These are phyloP conservation scores for Lycium barbarum DNA, from an alignment of 257 asterid species.

Conservation along the genomic window DNA sequence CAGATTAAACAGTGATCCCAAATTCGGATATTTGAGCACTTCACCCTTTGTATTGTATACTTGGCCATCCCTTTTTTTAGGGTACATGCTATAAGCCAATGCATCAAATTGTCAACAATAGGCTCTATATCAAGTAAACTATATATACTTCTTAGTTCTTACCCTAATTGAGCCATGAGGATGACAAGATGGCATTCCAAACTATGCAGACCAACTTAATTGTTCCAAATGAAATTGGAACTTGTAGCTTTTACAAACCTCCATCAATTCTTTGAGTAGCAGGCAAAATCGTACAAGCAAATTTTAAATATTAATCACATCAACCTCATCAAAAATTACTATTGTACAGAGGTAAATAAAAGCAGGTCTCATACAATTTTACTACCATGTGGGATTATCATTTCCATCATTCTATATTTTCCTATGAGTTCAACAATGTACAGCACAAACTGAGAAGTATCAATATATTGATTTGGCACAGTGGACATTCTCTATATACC, in stretches of 20 bases:
- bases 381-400: neutral
- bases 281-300: neutral
- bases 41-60: neutral
- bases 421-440: slow-evolving; percentile 29
- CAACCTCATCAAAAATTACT: neutral
- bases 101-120: neutral
- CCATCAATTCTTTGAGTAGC: neutral
- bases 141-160: neutral
- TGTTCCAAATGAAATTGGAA: slow-evolving; percentile 23
- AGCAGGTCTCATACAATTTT: neutral
- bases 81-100: neutral
- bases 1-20: neutral
- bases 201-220: neutral
- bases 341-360: neutral
- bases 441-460: neutral
- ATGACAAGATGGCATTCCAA: neutral
- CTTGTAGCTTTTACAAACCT: neutral
- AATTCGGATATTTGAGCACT: neutral
- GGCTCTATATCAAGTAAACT: neutral
- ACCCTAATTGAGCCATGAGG: neutral
- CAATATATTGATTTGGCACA: neutral
- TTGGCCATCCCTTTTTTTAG: too few relatives aligned
- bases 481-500: neutral
- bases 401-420: slow-evolving; percentile 6
- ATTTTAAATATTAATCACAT: neutral